Percentiles rank a stretch among this genome's conserved stretches.
Evolutionary conservation across 768 basidiomycete genomes (phyloP).

Genomic region (Suillus alpinus): DNA sequence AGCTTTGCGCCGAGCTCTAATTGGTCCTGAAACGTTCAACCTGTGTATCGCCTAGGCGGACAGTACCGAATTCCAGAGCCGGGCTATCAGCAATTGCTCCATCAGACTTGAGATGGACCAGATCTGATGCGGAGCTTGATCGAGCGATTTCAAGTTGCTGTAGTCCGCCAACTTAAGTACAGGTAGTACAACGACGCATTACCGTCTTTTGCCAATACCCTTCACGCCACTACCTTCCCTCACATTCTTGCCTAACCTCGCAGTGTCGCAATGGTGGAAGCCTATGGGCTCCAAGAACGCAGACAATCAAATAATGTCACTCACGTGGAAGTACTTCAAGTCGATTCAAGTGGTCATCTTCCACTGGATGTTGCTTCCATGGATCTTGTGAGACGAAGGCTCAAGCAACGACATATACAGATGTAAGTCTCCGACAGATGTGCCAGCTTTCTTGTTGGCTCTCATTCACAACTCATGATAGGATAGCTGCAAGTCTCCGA

Average conservation of each 20-base stretch:
- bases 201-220: background rate
- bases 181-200: background rate
- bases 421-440: slow-evolving; percentile 45
- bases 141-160: background rate
- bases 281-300: background rate
- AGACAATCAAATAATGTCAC: background rate
- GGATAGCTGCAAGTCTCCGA: slow-evolving; percentile 55
- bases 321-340: background rate
- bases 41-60: background rate
- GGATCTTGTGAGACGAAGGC: slow-evolving; percentile 65
- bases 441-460: background rate
- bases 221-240: background rate
- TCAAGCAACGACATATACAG: slow-evolving; percentile 77
- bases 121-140: background rate
- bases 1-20: background rate
- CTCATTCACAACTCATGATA: slow-evolving; percentile 16
- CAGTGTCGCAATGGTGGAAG: background rate
- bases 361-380: slow-evolving; percentile 50
- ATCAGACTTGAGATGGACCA: background rate
- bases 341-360: background rate
- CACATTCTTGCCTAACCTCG: background rate
- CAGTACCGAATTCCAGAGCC: background rate
- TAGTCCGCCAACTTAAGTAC: background rate
- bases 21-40: background rate
- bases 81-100: background rate